Conservation (phyloP, 140 eudicot species). For the Oenanthe javanica region DNA sequence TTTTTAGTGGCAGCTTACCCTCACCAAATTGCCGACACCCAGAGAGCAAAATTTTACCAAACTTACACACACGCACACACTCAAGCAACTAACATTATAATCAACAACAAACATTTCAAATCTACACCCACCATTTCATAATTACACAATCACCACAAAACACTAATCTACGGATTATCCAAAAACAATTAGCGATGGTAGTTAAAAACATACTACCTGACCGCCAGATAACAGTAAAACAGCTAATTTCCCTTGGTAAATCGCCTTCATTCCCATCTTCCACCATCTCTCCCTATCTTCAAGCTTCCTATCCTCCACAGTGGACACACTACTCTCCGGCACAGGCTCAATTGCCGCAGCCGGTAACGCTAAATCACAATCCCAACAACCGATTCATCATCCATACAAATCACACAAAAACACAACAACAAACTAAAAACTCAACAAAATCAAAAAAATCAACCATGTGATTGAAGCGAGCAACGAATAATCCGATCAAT, state of each 20-base stretch:
- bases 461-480: constrained; percentile 85
- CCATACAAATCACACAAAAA: background rate
- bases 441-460: background rate
- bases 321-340: constrained; percentile 75
- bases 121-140: background rate
- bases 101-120: background rate
- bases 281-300: constrained; percentile 95
- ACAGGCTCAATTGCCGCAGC: constrained; percentile 92
- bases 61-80: background rate
- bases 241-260: constrained; percentile 80
- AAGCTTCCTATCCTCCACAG: constrained; percentile 75
- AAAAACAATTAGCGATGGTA: background rate
- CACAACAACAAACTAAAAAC: background rate
- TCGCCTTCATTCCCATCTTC: constrained; percentile 94
- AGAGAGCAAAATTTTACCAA: constrained; percentile 30
- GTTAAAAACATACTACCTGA: constrained; percentile 46
- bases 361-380: constrained; percentile 58
- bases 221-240: constrained; percentile 97
- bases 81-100: background rate
- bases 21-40: constrained; percentile 32
- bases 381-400: background rate
- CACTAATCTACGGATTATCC: background rate
- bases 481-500: constrained; percentile 91
- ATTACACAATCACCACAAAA: background rate
- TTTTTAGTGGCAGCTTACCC: background rate